phyloP scores from a whole-genome alignment of 352 stramenopile species.

The Phytophthora tubulina region DNA sequence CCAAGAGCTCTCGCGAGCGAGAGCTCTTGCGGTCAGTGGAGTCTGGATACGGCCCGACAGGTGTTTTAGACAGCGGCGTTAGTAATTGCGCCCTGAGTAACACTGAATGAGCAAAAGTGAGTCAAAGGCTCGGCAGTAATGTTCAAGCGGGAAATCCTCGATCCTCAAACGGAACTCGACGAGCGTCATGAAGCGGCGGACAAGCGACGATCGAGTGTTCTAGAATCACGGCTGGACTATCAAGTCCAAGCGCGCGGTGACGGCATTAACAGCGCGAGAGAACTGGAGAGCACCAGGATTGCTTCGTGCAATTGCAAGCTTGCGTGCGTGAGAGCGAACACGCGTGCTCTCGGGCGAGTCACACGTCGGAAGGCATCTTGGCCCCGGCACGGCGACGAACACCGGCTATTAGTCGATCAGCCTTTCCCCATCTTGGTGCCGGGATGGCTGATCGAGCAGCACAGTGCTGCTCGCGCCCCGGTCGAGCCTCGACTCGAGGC shows the following conservation, averaged over 20 bases:
- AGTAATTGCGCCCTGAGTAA: constrained; percentile 29
- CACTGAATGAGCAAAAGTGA: constrained; percentile 24
- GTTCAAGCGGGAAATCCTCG: constrained; percentile 13
- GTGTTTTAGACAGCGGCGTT: constrained; percentile 10
- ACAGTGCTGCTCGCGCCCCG: not conserved
- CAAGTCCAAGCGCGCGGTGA: constrained; percentile 3
- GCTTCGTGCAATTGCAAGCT: constrained; percentile 39
- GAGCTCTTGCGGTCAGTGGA: constrained; percentile 1
- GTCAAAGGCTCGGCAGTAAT: constrained; percentile 25
- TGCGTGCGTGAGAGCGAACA: constrained; percentile 44
- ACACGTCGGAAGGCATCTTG: constrained; percentile 11
- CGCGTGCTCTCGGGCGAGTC: constrained; percentile 25
- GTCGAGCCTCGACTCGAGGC: constrained; percentile 1
- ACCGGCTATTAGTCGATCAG: constrained; percentile 39
- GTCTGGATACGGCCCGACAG: constrained; percentile 15
- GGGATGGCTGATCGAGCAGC: constrained; percentile 24
- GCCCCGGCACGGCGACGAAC: constrained; percentile 10
- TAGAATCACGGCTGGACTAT: constrained; percentile 33
- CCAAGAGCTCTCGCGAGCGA: not conserved
- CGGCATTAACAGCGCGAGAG: constrained; percentile 13
- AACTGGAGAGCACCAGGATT: constrained; percentile 12
- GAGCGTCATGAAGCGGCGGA: not conserved
- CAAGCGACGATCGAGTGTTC: constrained; percentile 24
- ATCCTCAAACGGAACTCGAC: not conserved
- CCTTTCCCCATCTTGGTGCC: constrained; percentile 39